A percentile compares a stretch with the other conserved stretches of the same genome.
Conservation (phyloP, 2,329 filamentous ascomycete genomes). For the Claviceps paspali region DNA sequence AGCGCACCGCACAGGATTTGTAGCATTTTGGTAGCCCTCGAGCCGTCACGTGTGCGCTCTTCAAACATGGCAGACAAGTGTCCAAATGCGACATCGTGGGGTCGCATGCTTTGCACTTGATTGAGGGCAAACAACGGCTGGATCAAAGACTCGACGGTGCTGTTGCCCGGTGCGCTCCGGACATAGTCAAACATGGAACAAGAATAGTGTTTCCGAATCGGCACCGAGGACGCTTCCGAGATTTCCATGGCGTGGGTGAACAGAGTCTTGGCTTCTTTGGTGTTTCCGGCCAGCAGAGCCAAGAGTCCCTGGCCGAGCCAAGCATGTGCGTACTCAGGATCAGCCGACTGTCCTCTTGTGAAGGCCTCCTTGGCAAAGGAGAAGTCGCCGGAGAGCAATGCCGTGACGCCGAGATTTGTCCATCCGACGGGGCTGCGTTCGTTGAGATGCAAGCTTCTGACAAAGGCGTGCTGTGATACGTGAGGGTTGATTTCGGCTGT, state of each 20-base stretch:
- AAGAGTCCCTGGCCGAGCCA: conserved; percentile 90
- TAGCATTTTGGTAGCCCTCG: conserved; percentile 47
- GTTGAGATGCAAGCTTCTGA: conserved; percentile 82
- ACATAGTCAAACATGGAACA: conserved; percentile 72
- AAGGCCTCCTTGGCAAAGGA: conserved; percentile 84
- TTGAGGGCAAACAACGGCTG: conserved; percentile 80
- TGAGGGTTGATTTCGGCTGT: conserved; percentile 74
- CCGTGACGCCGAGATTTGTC: conserved; percentile 82
- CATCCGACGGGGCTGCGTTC: conserved; percentile 73
- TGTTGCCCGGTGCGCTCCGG: conserved; percentile 35
- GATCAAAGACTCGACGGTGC: conserved; percentile 49
- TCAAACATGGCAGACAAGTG: conserved; percentile 71
- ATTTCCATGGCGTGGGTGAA: conserved; percentile 95
- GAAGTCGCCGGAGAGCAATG: conserved; percentile 67
- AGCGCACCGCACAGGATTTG: conserved; percentile 51
- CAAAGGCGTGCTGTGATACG: conserved; percentile 85
- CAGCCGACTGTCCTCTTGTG: conserved; percentile 78
- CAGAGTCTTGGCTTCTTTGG: conserved; percentile 62
- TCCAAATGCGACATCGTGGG: conserved; percentile 53
- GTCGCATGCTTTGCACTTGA: conserved; percentile 59
- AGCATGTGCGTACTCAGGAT: conserved; percentile 83
- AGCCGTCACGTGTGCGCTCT: conserved; percentile 60
- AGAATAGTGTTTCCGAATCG: conserved; percentile 66
- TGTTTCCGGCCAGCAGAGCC: conserved; percentile 59
- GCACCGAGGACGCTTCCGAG: conserved; percentile 56